Evolutionary conservation across 2,329 filamentous ascomycete genomes (phyloP).

Genomic region (Colletotrichum tropicicola): DNA sequence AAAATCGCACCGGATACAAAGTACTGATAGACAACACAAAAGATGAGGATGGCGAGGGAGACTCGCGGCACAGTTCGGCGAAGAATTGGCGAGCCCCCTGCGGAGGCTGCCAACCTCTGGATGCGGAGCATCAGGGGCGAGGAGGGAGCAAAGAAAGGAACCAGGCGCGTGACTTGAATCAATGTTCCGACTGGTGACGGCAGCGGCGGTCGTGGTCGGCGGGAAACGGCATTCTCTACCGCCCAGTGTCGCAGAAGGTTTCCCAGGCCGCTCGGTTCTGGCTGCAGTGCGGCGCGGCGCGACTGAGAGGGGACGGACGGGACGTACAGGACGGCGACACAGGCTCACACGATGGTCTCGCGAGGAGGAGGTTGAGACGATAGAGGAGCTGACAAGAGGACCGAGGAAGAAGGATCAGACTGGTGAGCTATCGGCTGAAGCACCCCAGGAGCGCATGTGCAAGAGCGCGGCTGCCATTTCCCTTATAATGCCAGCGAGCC

Average conservation of each 20-base stretch:
- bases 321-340: not conserved
- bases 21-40: conserved; percentile 28
- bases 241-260: not conserved
- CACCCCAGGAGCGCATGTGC: not conserved
- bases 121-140: conserved; percentile 16
- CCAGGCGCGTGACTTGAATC: not conserved
- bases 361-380: not conserved
- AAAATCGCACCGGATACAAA: conserved; percentile 8
- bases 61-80: conserved; percentile 2
- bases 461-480: conserved; percentile 23
- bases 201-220: not conserved
- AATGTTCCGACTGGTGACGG: conserved; percentile 13
- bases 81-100: conserved; percentile 15
- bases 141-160: not conserved
- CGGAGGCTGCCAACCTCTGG: conserved; percentile 18
- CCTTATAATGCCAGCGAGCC: conserved; percentile 23
- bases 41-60: conserved; percentile 22
- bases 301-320: not conserved
- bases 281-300: not conserved
- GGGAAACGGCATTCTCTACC: conserved; percentile 24
- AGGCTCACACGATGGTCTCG: not conserved
- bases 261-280: not conserved
- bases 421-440: not conserved
- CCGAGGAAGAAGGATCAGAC: not conserved
- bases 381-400: not conserved